A percentile compares a stretch with the other conserved stretches of the same genome.
Conservation (phyloP, 805 yeast species). For the Suhomyces xylopsoci region DNA sequence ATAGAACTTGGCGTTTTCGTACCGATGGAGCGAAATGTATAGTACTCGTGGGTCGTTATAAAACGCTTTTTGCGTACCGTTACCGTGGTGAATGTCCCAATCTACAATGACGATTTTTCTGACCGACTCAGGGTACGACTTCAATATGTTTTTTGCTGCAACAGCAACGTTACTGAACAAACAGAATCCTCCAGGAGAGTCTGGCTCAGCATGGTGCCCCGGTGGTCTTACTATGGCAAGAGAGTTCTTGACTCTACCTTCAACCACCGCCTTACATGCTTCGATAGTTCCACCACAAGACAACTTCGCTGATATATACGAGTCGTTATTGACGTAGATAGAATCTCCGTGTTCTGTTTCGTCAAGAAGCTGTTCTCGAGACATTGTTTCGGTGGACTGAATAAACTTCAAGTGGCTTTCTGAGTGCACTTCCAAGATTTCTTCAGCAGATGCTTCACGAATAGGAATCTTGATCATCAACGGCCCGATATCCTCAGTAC, state of each 20-base stretch:
- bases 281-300: conserved; percentile 98
- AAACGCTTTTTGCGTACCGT: conserved; percentile 95
- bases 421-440: conserved; percentile 82
- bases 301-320: conserved; percentile 78
- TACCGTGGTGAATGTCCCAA: conserved; percentile 99
- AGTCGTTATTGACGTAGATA: conserved; percentile 90
- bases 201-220: conserved; percentile 99
- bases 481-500: conserved; percentile 74
- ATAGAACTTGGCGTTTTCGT: conserved; percentile 86
- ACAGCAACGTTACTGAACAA: conserved; percentile 95
- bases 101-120: conserved; percentile 80
- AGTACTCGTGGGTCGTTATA: conserved; percentile 85
- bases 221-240: conserved; percentile 97
- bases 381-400: conserved; percentile 72
- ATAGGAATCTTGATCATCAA: conserved; percentile 87
- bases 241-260: conserved; percentile 86
- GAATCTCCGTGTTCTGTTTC: conserved; percentile 93
- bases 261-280: conserved; percentile 92
- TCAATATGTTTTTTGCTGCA: conserved; percentile 83
- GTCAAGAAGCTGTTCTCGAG: conserved; percentile 68
- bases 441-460: conserved; percentile 84
- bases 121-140: conserved; percentile 83
- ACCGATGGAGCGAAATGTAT: conserved; percentile 88
- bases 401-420: conserved; percentile 74
- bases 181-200: conserved; percentile 95